These are phyloP conservation scores for Sapria himalayana DNA, from an alignment of 345 rosid species.

Conservation along the genomic window DNA sequence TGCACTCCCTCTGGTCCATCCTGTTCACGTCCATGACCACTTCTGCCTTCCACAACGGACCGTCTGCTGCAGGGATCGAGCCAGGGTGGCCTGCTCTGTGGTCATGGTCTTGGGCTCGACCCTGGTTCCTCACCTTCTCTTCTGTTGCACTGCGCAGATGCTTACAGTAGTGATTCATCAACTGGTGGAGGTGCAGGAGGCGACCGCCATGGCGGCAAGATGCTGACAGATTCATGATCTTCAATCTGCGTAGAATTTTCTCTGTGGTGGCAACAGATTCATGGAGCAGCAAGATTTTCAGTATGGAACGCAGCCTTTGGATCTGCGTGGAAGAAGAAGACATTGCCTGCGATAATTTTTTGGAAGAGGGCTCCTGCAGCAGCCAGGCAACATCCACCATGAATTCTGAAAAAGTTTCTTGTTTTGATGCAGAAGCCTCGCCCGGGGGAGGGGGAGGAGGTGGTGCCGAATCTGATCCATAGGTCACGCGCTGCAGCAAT, in stretches of 20 bases:
- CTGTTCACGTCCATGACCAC: constrained; percentile 24
- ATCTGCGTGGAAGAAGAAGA: constrained; percentile 44
- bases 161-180: too few relatives aligned
- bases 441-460: constrained; percentile 18
- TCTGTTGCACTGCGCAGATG: too few relatives aligned
- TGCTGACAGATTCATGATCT: too few relatives aligned
- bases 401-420: constrained; percentile 35
- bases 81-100: constrained; percentile 19
- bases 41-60: constrained; percentile 35
- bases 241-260: constrained; percentile 33
- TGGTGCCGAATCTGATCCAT: too few relatives aligned
- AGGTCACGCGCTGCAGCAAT: constrained; percentile 25
- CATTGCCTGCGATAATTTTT: constrained; percentile 18
- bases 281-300: constrained; percentile 32
- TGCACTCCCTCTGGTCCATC: constrained; percentile 21
- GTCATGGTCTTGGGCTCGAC: too few relatives aligned
- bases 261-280: constrained; percentile 33
- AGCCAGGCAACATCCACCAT: constrained; percentile 76
- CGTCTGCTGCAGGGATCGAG: constrained; percentile 11
- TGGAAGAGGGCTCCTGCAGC: constrained; percentile 39
- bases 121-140: too few relatives aligned
- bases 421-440: constrained; percentile 21
- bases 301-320: constrained; percentile 34
- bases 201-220: too few relatives aligned
- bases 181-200: too few relatives aligned